Conservation (phyloP, 768 basidiomycete genomes). For the Suillus cothurnatus region DNA sequence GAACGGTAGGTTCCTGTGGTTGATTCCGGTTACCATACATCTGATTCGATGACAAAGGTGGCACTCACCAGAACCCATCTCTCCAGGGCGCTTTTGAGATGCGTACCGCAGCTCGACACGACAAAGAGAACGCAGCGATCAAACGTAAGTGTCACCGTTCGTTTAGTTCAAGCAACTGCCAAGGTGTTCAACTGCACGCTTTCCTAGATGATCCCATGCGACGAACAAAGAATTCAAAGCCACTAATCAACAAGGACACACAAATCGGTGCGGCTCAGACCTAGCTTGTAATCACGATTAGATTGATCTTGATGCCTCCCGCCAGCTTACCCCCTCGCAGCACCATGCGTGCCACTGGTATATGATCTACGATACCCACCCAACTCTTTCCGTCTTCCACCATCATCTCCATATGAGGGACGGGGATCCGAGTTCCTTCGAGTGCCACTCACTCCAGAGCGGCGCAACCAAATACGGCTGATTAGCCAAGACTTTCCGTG, state of each 20-base stretch:
- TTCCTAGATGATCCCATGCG: neutral
- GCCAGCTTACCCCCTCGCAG: neutral
- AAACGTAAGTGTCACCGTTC: neutral
- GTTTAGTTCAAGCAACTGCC: neutral
- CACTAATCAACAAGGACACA: neutral
- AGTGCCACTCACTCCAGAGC: constrained; percentile 2
- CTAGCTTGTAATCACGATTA: neutral
- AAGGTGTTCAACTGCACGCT: neutral
- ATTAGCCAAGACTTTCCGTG: constrained; percentile 16
- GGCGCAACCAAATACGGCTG: constrained; percentile 1
- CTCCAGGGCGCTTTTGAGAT: neutral
- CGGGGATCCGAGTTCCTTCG: neutral
- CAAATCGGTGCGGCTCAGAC: neutral
- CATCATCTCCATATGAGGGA: neutral
- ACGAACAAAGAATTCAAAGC: neutral
- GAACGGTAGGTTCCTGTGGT: neutral
- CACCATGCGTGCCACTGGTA: constrained; percentile 4
- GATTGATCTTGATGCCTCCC: neutral
- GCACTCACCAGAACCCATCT: neutral
- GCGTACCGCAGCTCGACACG: constrained; percentile 5
- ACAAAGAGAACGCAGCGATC: constrained; percentile 3
- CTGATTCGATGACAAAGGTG: neutral
- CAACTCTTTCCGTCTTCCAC: neutral
- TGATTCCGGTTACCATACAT: neutral
- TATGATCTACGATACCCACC: constrained; percentile 12